Conservation (phyloP, 1,139 yeast genomes). For the Pichia sp. region DNA sequence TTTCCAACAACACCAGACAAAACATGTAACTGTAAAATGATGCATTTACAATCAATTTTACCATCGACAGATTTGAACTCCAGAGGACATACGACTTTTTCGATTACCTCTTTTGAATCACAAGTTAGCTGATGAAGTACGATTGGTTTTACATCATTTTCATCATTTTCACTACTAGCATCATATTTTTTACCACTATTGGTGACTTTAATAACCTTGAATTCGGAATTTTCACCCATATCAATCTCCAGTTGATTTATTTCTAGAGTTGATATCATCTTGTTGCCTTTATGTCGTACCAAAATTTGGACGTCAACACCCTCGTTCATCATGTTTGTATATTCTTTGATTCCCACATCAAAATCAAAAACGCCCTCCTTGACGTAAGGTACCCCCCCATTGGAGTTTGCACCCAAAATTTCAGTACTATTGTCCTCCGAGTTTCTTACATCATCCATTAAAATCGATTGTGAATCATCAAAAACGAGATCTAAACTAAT, state of each 20-base stretch:
- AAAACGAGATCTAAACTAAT: conserved; percentile 9
- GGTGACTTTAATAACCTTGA: conserved; percentile 4
- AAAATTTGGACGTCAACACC: conserved; percentile 31
- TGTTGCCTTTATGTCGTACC: conserved; percentile 28
- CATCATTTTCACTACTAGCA: not conserved
- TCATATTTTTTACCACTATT: conserved; percentile 5
- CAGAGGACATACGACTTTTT: conserved; percentile 1
- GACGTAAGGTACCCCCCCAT: conserved; percentile 17
- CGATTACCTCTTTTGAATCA: not conserved
- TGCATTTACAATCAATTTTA: not conserved
- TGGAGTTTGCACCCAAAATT: conserved; percentile 1
- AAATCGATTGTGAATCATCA: conserved; percentile 6
- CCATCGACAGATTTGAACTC: conserved; percentile 12
- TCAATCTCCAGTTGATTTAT: conserved; percentile 28
- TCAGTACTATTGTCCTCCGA: conserved; percentile 5
- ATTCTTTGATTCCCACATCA: conserved; percentile 22
- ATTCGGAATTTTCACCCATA: conserved; percentile 18
- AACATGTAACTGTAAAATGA: conserved; percentile 28
- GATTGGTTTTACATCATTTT: not conserved
- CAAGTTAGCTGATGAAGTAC: not conserved
- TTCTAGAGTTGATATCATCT: conserved; percentile 21
- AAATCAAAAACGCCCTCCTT: conserved; percentile 27
- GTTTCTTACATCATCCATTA: not conserved
- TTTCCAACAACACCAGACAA: conserved; percentile 23
- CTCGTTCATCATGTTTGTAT: conserved; percentile 23